Base-by-base conservation (phyloP, 768 basidiomycete species). In the Pisolithus marmoratus region DNA sequence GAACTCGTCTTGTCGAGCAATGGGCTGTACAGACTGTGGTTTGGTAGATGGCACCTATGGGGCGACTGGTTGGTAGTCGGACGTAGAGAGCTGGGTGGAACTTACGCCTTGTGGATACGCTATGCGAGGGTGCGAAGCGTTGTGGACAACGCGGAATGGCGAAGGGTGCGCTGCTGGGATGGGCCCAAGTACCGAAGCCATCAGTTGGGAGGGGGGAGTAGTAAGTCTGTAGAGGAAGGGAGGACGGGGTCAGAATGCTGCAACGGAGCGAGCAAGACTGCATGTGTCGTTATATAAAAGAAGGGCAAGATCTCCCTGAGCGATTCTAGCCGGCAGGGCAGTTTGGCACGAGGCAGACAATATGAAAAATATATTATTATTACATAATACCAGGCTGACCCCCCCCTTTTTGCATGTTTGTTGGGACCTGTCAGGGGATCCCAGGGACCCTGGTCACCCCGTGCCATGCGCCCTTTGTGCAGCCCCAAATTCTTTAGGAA, bases 181-280 rank as follows among this genome's bases (percentile, higher is more conserved):
- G 8, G 67, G 67, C 50, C 67, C 67, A 48, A 60, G 67, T 2
- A 70, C 69, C 12, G 69, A 48, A 34, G 67, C 67, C 67, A 68
- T 68, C n/a, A 38, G 49, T 41, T 14, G 49, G 23, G 29, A 11
- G 29, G 29, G 29, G 29, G n/a, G n/a, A n/a, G n/a, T n/a, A n/a
- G n/a, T n/a, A n/a, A n/a, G n/a, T n/a, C 34, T 34, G 34, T 15
- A 34, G 34, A 15, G 56, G 59, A 63, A 59, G 41, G 44, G 23
- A n/a, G 44, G 50, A 26, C 8, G 54, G 47, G 57, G 56, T 52
- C 46, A 54, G 41, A 29, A 54, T 51, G 58, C 56, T 53, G 50
- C 48, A 58, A 56, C 53, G 52, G 54, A 55, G 49, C 54, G 51
- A 47, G 49, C 34, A 23, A 44, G 50, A 47, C 22, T 36, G 26